A percentile compares a stretch with the other conserved stretches of the same genome.
These are phyloP conservation scores for Trichoderma sp. DNA, from an alignment of 2,329 filamentous ascomycete species.

Conservation along the genomic window DNA sequence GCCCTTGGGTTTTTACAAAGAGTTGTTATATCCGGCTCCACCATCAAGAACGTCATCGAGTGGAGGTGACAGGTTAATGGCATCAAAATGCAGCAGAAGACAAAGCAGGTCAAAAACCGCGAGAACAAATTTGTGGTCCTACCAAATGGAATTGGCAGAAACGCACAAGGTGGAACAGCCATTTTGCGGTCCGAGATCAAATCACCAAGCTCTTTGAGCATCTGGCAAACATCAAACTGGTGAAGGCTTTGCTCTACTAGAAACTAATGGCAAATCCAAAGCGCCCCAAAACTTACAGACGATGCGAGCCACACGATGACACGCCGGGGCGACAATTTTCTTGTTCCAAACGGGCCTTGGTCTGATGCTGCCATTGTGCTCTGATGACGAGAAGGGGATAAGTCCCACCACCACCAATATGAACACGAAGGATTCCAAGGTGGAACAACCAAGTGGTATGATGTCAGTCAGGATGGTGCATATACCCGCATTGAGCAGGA, in stretches of 20 bases:
- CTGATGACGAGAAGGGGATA: background rate
- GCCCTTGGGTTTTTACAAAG: background rate
- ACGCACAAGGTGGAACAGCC: no score
- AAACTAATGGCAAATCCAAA: background rate
- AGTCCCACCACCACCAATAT: background rate
- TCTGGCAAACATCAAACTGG: background rate
- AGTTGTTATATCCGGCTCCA: background rate
- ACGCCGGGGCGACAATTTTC: no score
- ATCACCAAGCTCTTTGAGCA: background rate
- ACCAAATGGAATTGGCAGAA: background rate
- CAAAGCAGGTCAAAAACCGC: background rate
- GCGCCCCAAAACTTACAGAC: background rate
- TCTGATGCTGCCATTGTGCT: background rate
- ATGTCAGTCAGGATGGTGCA: background rate
- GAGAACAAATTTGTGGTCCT: background rate
- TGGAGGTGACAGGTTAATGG: background rate
- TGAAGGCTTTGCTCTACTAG: background rate
- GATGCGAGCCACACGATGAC: background rate
- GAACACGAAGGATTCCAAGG: background rate
- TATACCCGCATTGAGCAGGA: background rate
- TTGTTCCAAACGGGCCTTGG: background rate
- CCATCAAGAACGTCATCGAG: background rate
- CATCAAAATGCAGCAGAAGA: background rate
- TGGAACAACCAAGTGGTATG: background rate
- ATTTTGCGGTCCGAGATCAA: background rate